Conservation (phyloP, 257 asterid species). For the Nicotiana tabacum region DNA sequence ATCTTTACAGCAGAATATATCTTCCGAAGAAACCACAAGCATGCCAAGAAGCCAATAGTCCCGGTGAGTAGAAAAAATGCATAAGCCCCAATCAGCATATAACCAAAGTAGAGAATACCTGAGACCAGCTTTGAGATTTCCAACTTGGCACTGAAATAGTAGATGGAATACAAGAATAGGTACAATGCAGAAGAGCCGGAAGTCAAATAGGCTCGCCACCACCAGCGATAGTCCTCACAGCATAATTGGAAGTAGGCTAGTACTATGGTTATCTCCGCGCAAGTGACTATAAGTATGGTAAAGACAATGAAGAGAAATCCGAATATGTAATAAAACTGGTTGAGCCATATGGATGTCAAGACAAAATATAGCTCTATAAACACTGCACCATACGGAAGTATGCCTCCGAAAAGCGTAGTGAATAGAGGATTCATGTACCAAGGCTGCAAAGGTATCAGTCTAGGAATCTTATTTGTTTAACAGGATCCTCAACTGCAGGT, state of each 20-base stretch:
- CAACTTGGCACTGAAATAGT: conserved; percentile 42
- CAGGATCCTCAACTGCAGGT: conserved; percentile 25
- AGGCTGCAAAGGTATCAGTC: conserved; percentile 49
- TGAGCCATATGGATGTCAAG: conserved; percentile 49
- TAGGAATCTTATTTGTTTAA: conserved; percentile 40
- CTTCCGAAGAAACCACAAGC: conserved; percentile 46
- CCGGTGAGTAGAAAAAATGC: conserved; percentile 48
- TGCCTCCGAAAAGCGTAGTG: conserved; percentile 38
- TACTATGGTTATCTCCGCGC: conserved; percentile 44
- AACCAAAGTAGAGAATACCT: conserved; percentile 44
- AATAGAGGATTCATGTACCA: conserved; percentile 47
- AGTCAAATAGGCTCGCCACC: conserved; percentile 50
- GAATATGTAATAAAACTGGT: conserved; percentile 53
- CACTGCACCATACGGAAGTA: conserved; percentile 51
- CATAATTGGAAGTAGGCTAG: conserved; percentile 51
- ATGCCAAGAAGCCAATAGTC: conserved; percentile 44
- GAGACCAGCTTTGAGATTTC: conserved; percentile 46
- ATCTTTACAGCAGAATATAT: conserved; percentile 47
- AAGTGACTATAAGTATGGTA: conserved; percentile 40
- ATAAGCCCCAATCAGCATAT: conserved; percentile 41
- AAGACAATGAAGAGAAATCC: conserved; percentile 47
- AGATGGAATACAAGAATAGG: conserved; percentile 35
- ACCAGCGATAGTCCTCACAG: conserved; percentile 49
- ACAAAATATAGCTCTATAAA: conserved; percentile 52
- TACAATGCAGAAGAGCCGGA: conserved; percentile 50